Evolutionary conservation across 768 basidiomycete genomes (phyloP).

Genomic region (Heimioporus sp.): DNA sequence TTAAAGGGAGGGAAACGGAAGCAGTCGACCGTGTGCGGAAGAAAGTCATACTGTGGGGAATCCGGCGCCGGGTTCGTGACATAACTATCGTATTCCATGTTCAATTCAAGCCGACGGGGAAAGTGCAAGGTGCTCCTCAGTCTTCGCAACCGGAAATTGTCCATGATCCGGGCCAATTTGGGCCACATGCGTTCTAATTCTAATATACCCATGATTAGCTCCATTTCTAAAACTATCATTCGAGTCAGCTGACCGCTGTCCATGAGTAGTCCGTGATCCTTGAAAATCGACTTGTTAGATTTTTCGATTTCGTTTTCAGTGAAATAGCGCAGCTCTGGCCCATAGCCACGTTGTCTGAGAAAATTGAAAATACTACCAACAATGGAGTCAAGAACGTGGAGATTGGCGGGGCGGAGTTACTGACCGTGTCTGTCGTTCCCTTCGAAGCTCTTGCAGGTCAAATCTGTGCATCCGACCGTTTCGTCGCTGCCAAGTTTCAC

Average conservation of each 20-base stretch:
- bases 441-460: conserved; percentile 9
- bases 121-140: conserved; percentile 2
- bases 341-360: conserved; percentile 13
- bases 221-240: not conserved
- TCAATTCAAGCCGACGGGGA: conserved; percentile 7
- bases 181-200: conserved; percentile 9
- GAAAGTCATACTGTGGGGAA: conserved; percentile 1
- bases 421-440: conserved; percentile 11
- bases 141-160: not conserved
- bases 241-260: conserved; percentile 3
- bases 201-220: not conserved
- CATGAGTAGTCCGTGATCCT: conserved; percentile 10
- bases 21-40: conserved; percentile 17
- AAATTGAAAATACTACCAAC: conserved; percentile 17
- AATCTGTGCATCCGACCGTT: conserved; percentile 9
- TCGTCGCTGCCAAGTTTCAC: conserved; percentile 6
- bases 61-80: conserved; percentile 4
- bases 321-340: conserved; percentile 7
- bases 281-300: conserved; percentile 5
- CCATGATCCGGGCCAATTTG: not conserved
- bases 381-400: not conserved
- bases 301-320: not conserved
- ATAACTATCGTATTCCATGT: conserved; percentile 8
- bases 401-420: not conserved
- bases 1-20: conserved; percentile 11